Percentiles rank a stretch among this genome's conserved stretches.
These are phyloP conservation scores for Cardamine chenopodiifolia DNA, from an alignment of 345 rosid species.

Conservation along the genomic window DNA sequence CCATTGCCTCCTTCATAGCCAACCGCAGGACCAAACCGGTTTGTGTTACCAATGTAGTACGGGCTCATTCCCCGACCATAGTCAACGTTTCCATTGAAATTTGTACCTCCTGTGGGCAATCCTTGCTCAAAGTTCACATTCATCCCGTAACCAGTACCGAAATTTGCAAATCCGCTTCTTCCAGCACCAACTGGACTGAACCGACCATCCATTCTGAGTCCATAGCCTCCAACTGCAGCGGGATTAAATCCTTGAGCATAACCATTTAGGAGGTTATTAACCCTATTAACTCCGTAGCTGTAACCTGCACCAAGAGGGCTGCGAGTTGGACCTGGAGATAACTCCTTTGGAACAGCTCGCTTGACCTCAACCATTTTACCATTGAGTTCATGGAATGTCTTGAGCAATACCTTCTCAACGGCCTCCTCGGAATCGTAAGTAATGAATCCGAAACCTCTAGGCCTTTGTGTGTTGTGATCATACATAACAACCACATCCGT, in stretches of 20 bases:
- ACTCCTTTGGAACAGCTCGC: conserved; percentile 96
- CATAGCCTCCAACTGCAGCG: conserved; percentile 44
- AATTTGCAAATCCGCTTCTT: conserved; percentile 56
- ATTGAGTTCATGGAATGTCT: conserved; percentile 91
- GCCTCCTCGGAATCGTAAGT: conserved; percentile 95
- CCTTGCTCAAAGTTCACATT: conserved; percentile 77
- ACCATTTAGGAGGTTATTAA: conserved; percentile 65
- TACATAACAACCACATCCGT: conserved; percentile 98
- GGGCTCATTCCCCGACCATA: conserved; percentile 77
- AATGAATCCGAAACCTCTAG: conserved; percentile 98
- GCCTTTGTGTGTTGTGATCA: conserved; percentile 97
- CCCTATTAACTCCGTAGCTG: conserved; percentile 69
- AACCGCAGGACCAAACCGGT: conserved; percentile 66
- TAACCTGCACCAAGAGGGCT: conserved; percentile 72
- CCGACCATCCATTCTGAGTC: conserved; percentile 81
- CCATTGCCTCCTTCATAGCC: conserved; percentile 57
- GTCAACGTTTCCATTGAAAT: conserved; percentile 59
- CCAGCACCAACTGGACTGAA: conserved; percentile 67
- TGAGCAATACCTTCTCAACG: conserved; percentile 80
- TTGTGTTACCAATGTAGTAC: conserved; percentile 65
- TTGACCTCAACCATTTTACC: conserved; percentile 99
- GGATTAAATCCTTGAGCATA: conserved; percentile 77
- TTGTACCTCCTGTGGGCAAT: conserved; percentile 62
- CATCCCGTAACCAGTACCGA: conserved; percentile 61
- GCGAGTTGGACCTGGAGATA: conserved; percentile 75